phyloP scores from a whole-genome alignment of 805 yeast genomes.

The Grigorovia jiainica region DNA sequence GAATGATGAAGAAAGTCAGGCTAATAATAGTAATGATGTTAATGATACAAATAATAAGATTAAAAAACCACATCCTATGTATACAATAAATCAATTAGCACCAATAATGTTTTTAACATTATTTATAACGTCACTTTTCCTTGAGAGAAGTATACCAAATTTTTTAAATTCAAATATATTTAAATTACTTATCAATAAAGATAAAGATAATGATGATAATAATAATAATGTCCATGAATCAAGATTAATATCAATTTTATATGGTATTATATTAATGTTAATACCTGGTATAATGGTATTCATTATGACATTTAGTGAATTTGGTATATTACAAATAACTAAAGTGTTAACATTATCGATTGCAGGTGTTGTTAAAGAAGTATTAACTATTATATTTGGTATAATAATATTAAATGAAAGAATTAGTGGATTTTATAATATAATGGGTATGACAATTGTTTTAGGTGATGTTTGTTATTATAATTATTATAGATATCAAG shows the following conservation, averaged over 20 bases:
- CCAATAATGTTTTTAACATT: slow-evolving; percentile 72
- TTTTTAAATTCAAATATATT: slow-evolving; percentile 19
- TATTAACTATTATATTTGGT: slow-evolving; percentile 68
- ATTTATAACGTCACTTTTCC: slow-evolving; percentile 47
- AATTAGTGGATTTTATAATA: slow-evolving; percentile 51
- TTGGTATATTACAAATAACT: slow-evolving; percentile 69
- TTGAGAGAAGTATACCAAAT: slow-evolving; percentile 50
- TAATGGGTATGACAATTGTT: slow-evolving; percentile 66
- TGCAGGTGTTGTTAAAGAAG: slow-evolving; percentile 89
- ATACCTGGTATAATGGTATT: slow-evolving; percentile 86
- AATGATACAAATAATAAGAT: background rate
- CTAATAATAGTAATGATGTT: background rate
- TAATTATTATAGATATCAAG: slow-evolving; percentile 50
- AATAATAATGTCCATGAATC: background rate
- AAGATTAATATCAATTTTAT: slow-evolving; percentile 29
- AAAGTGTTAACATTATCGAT: slow-evolving; percentile 79
- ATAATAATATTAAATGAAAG: slow-evolving; percentile 63
- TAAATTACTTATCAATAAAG: slow-evolving; percentile 6
- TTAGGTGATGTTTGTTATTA: slow-evolving; percentile 75
- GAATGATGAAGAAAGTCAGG: slow-evolving; percentile 37
- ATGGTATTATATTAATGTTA: slow-evolving; percentile 49
- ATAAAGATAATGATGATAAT: slow-evolving; percentile 1
- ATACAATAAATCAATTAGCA: slow-evolving; percentile 73
- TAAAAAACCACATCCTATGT: slow-evolving; percentile 55
- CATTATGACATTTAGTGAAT: slow-evolving; percentile 82